Conservation (phyloP, 306 rosid genomes). For the Alnus glutinosa region DNA sequence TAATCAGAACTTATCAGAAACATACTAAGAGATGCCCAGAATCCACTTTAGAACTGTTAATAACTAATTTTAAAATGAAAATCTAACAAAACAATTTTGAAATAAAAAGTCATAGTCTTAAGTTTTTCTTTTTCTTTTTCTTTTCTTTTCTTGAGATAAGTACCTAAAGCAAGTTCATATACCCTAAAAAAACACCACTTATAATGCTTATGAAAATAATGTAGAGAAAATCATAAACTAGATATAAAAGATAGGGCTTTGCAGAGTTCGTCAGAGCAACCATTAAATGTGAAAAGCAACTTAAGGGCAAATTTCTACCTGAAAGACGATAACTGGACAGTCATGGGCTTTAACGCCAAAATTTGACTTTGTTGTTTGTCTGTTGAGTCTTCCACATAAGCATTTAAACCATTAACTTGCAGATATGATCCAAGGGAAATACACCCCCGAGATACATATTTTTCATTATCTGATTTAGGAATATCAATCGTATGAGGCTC, state of each 20-base stretch:
- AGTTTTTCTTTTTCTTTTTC: too few relatives aligned
- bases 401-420: constrained; percentile 59
- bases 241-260: constrained; percentile 5
- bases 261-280: constrained; percentile 18
- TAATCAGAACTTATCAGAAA: neutral
- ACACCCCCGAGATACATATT: constrained; percentile 54
- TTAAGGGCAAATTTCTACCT: constrained; percentile 53
- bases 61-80: neutral
- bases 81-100: neutral
- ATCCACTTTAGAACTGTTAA: neutral
- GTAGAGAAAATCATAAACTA: constrained; percentile 3
- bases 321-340: constrained; percentile 48
- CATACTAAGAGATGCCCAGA: neutral
- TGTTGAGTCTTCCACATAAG: constrained; percentile 47
- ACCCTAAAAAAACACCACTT: neutral
- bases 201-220: neutral
- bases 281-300: neutral
- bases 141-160: neutral
- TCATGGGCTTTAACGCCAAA: constrained; percentile 58
- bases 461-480: constrained; percentile 50
- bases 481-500: constrained; percentile 52
- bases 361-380: constrained; percentile 52
- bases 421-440: constrained; percentile 55
- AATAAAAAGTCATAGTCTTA: neutral
- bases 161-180: neutral